A percentile compares a stretch with the other conserved stretches of the same genome.
Evolutionary conservation across 257 asterid species (phyloP).

Genomic region (Haberlea rhodopensis): DNA sequence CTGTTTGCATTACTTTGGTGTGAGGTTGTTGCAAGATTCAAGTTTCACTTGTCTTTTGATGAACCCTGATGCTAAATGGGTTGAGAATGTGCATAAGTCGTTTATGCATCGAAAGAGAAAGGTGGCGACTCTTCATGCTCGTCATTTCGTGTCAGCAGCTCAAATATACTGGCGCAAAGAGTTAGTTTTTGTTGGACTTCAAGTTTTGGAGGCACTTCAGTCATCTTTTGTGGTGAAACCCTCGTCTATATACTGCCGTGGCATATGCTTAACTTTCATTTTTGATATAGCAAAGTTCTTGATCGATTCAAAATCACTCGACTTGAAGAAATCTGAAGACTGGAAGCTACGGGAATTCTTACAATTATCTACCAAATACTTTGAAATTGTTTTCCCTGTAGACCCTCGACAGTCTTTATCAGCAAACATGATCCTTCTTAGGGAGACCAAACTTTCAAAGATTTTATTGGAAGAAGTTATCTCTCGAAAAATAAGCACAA

Average conservation of each 20-base stretch:
- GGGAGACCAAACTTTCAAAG: slow-evolving; percentile 40
- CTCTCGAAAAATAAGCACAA: neutral
- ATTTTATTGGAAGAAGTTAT: slow-evolving; percentile 39
- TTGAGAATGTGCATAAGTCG: slow-evolving; percentile 26
- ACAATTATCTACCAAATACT: slow-evolving; percentile 26
- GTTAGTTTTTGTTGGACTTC: slow-evolving; percentile 36
- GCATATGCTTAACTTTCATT: slow-evolving; percentile 35
- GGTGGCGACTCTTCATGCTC: slow-evolving; percentile 29
- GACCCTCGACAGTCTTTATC: slow-evolving; percentile 38
- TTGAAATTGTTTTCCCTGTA: slow-evolving; percentile 39
- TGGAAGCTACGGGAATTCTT: slow-evolving; percentile 26
- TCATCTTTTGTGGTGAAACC: slow-evolving; percentile 16
- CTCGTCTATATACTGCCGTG: slow-evolving; percentile 28
- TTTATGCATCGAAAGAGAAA: slow-evolving; percentile 26
- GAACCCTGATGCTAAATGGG: slow-evolving; percentile 59
- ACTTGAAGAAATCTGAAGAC: slow-evolving; percentile 10
- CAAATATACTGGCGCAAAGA: slow-evolving; percentile 41
- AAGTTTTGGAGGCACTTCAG: slow-evolving; percentile 43
- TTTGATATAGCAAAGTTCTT: slow-evolving; percentile 36
- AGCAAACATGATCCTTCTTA: slow-evolving; percentile 33
- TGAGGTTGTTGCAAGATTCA: slow-evolving; percentile 27
- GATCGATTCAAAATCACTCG: slow-evolving; percentile 21
- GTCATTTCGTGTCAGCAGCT: slow-evolving; percentile 44
- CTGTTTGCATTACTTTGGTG: slow-evolving; percentile 54
- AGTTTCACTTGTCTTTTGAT: slow-evolving; percentile 31